A percentile compares a stretch with the other conserved stretches of the same genome.
These are phyloP conservation scores for Exutisphaerella laricina DNA, from an alignment of 2,329 filamentous ascomycete species.

Conservation along the genomic window DNA sequence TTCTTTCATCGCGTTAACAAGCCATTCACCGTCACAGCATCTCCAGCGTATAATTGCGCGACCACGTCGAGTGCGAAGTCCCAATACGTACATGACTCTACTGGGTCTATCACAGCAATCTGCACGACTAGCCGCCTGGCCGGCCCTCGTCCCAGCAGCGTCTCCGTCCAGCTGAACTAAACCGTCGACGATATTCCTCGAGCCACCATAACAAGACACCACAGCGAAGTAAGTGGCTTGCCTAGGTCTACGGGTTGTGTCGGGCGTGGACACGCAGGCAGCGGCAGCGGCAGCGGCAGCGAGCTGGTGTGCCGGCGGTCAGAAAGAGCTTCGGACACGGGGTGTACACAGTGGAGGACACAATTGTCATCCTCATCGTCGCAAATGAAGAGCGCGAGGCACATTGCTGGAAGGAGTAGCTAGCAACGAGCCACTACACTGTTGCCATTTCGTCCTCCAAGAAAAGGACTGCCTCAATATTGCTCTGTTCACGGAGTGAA, in stretches of 20 bases:
- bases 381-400: conserved; percentile 5
- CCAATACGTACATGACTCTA: too few species aligned
- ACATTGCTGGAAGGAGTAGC: conserved; percentile 41
- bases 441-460: conserved; percentile 25
- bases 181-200: too few species aligned
- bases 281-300: not conserved
- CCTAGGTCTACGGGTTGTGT: not conserved
- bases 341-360: not conserved
- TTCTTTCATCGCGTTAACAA: too few species aligned
- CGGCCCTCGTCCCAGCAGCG: too few species aligned
- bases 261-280: not conserved
- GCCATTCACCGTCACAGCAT: too few species aligned
- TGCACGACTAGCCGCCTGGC: too few species aligned
- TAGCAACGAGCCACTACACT: conserved; percentile 46
- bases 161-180: too few species aligned
- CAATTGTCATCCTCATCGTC: conserved; percentile 5
- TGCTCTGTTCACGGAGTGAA: conserved; percentile 5
- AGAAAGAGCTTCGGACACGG: conserved; percentile 29
- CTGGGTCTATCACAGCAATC: too few species aligned
- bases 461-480: conserved; percentile 11
- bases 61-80: too few species aligned
- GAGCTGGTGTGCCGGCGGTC: conserved; percentile 14
- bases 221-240: too few species aligned
- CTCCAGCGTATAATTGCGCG: too few species aligned
- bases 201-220: too few species aligned